Conservation (phyloP, 164 flowering plant species). For the Vitis amurensis region DNA sequence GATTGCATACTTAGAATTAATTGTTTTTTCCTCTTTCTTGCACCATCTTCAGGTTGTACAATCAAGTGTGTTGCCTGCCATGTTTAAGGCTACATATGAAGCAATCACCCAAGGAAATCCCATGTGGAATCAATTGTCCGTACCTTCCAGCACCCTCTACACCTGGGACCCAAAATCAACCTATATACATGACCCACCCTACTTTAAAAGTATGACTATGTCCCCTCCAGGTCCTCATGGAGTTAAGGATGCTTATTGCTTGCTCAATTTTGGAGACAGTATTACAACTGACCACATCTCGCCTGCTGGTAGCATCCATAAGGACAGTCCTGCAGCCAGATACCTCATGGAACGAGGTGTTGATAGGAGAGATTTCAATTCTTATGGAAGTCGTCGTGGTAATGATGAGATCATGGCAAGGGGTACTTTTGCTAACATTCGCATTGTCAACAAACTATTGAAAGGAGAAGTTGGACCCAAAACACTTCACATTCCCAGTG, state of each 20-base stretch:
- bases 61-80: slow-evolving; percentile 69
- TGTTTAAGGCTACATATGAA: slow-evolving; percentile 72
- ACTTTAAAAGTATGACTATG: slow-evolving; percentile 65
- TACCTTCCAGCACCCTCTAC: slow-evolving; percentile 58
- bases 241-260: slow-evolving; percentile 67
- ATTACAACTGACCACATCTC: slow-evolving; percentile 85
- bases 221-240: slow-evolving; percentile 71
- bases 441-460: slow-evolving; percentile 61
- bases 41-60: slow-evolving; percentile 54
- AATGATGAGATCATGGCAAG: slow-evolving; percentile 77
- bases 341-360: slow-evolving; percentile 69
- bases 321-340: slow-evolving; percentile 73
- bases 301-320: slow-evolving; percentile 87
- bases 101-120: slow-evolving; percentile 77
- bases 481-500: slow-evolving; percentile 65
- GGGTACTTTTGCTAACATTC: slow-evolving; percentile 76
- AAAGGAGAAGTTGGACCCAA: slow-evolving; percentile 79
- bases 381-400: slow-evolving; percentile 81
- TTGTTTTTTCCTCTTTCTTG: slow-evolving; percentile 2
- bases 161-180: slow-evolving; percentile 70
- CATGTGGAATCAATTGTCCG: slow-evolving; percentile 70
- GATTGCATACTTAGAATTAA: neutral
- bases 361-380: slow-evolving; percentile 68
- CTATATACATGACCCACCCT: slow-evolving; percentile 74
- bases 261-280: slow-evolving; percentile 76